Conservation (phyloP, 2,329 filamentous ascomycete species). For the Chlorencoelia australis region DNA sequence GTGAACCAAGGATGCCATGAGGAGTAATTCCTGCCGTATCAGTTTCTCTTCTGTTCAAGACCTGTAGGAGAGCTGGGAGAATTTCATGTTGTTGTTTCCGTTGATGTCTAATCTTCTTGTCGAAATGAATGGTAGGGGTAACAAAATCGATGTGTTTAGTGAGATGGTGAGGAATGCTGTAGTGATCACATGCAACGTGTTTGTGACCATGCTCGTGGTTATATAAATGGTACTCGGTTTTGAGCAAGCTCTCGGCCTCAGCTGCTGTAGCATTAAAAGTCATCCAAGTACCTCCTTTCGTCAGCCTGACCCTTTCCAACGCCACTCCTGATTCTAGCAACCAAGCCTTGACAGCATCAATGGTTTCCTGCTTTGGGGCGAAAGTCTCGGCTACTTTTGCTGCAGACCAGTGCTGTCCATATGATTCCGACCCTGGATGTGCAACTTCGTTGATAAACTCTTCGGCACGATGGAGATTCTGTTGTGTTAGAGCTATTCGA, state of each 20-base stretch:
- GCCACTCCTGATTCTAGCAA: conserved; percentile 42
- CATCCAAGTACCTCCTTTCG: conserved; percentile 23
- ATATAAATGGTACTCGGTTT: conserved; percentile 42
- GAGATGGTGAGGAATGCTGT: conserved; percentile 23
- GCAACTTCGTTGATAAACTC: conserved; percentile 35
- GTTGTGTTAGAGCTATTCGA: conserved; percentile 35
- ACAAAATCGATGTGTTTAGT: conserved; percentile 25
- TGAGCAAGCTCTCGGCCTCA: conserved; percentile 41
- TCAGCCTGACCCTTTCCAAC: conserved; percentile 36
- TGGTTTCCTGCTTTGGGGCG: conserved; percentile 32
- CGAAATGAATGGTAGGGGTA: conserved; percentile 27
- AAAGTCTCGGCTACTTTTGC: conserved; percentile 35
- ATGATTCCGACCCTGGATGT: conserved; percentile 34
- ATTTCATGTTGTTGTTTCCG: conserved; percentile 28
- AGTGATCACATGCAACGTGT: conserved; percentile 25
- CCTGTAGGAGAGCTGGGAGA: conserved; percentile 14
- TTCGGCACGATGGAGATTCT: conserved; percentile 36
- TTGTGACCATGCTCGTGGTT: conserved; percentile 39
- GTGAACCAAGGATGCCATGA: conserved; percentile 21
- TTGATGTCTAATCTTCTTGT: conserved; percentile 14
- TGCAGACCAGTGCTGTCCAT: conserved; percentile 38
- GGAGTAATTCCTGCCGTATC: conserved; percentile 4
- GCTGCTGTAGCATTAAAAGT: conserved; percentile 26
- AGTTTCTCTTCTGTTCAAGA: conserved; percentile 12
- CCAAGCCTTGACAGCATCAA: conserved; percentile 43